Evolutionary conservation across 805 yeast genomes (phyloP), one percentile per base, ranked within the genome.

Genomic region (Zygosaccharomyces bisporus): DNA sequence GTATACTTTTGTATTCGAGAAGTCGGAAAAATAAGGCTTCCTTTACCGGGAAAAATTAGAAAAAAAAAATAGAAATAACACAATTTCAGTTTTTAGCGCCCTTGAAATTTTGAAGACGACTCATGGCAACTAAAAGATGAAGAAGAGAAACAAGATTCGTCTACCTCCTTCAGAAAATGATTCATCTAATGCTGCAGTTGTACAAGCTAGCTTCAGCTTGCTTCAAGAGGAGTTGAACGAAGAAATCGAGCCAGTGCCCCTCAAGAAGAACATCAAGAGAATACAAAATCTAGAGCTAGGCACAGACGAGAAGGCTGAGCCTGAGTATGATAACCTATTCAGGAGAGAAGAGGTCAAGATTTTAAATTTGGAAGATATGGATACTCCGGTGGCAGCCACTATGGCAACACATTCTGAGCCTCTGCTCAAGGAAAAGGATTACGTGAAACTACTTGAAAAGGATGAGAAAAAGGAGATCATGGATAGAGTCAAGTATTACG

Each of bases 391-490:
- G 25, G 25, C 25, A 3, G 7, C 27, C 13, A 34, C 17, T 34
- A 13, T 13, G 16, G 6, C 31, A 12, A 12, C 45, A 16, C 4
- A 4, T 7, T 4, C 31, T 4, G 31, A 27, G 31, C 31, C 16
- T 10, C 3, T 27, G 16, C 8, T 44, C 18, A 45, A 37, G 14
- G 67, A 63, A 35, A 59, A 41, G 20, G 55, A 52, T 9, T 62
- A 63, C 41, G 56, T 55, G 2, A 57, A 59, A 29, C 35, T 58
- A 6, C 45, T 64, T 19, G 53, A 51, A 39, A 35, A 49, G 10
- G 63, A 61, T n/a, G 66, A 60, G 37, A 57, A 53, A 45, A 12
- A 35, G 6, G 63, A 57, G 12, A 43, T 61, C 12, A 38, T 50
- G 41, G 64, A 52, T n/a, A 56, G 45, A 7, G 42, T 56, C 7